Percentiles rank a stretch among this genome's conserved stretches.
These are phyloP conservation scores for Amylocarpus encephaloides DNA, from an alignment of 2,329 filamentous ascomycete species.

Conservation along the genomic window DNA sequence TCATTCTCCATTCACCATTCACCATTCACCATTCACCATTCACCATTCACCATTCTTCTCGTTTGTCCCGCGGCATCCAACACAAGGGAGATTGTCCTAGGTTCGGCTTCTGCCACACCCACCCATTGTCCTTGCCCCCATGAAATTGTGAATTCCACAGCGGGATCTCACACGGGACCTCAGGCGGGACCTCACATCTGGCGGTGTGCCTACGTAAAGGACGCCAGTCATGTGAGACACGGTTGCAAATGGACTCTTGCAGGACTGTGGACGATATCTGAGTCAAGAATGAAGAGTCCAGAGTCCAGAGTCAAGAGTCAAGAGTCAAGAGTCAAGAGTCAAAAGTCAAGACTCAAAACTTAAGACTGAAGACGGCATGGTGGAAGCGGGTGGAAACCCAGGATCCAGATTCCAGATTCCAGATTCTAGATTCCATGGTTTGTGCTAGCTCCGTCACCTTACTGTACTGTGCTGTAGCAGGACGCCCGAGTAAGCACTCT, in stretches of 20 bases:
- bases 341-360: too few species aligned
- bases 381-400: slow-evolving; percentile 3
- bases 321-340: too few species aligned
- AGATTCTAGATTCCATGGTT: background rate
- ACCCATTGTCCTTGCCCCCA: slow-evolving; percentile 9
- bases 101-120: slow-evolving; percentile 8
- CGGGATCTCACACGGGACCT: slow-evolving; percentile 16
- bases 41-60: slow-evolving; percentile 12
- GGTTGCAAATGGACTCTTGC: slow-evolving; percentile 8
- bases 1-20: too few species aligned
- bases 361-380: too few species aligned
- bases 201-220: slow-evolving; percentile 30
- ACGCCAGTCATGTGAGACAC: slow-evolving; percentile 22
- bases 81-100: slow-evolving; percentile 19
- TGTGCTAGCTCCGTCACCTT: too few species aligned
- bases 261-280: slow-evolving; percentile 8
- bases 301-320: too few species aligned
- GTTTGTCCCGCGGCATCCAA: slow-evolving; percentile 22
- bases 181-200: slow-evolving; percentile 26
- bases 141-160: slow-evolving; percentile 12
- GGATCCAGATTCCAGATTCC: too few species aligned
- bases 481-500: slow-evolving; percentile 1
- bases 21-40: too few species aligned
- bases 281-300: too few species aligned
- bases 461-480: too few species aligned